Evolutionary conservation across 2,329 filamentous ascomycete species (phyloP).

Genomic region (Byssochlamys sp.): DNA sequence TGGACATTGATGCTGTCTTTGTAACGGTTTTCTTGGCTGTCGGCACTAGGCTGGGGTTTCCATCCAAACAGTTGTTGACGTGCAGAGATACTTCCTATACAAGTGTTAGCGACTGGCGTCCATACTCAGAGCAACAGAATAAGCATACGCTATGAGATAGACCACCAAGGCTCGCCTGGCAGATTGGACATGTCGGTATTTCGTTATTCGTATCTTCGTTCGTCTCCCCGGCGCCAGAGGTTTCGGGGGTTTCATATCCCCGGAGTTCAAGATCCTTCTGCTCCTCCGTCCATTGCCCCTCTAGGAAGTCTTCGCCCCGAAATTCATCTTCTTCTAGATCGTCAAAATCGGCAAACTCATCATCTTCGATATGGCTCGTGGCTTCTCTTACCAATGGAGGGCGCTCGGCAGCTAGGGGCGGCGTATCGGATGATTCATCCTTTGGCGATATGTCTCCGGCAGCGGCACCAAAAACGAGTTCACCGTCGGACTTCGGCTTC

Average conservation of each 20-base stretch:
- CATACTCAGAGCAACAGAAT: conserved; percentile 6
- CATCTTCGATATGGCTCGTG: conserved; percentile 35
- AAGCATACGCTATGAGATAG: conserved; percentile 37
- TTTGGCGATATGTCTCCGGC: not conserved
- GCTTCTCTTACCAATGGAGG: conserved; percentile 43
- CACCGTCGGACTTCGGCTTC: not conserved
- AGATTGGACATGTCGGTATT: conserved; percentile 61
- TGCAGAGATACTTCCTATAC: conserved; percentile 67
- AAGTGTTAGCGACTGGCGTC: conserved; percentile 13
- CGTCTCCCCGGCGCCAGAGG: not conserved
- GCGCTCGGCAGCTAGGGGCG: conserved; percentile 5
- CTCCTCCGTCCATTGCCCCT: conserved; percentile 51
- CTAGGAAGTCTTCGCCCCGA: conserved; percentile 56
- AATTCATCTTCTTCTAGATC: conserved; percentile 55
- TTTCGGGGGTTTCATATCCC: conserved; percentile 17
- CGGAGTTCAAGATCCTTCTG: conserved; percentile 22
- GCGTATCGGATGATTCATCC: not conserved
- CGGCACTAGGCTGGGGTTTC: conserved; percentile 56
- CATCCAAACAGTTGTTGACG: conserved; percentile 88
- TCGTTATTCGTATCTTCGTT: conserved; percentile 8
- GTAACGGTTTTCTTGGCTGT: conserved; percentile 11
- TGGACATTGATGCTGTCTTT: conserved; percentile 32
- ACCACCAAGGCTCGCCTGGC: conserved; percentile 54
- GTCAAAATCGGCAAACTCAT: conserved; percentile 47
- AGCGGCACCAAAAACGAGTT: not conserved